Evolutionary conservation across 257 asterid genomes (phyloP), one percentile per base, ranked within the genome.

Genomic region (Rehmannia glutinosa): DNA sequence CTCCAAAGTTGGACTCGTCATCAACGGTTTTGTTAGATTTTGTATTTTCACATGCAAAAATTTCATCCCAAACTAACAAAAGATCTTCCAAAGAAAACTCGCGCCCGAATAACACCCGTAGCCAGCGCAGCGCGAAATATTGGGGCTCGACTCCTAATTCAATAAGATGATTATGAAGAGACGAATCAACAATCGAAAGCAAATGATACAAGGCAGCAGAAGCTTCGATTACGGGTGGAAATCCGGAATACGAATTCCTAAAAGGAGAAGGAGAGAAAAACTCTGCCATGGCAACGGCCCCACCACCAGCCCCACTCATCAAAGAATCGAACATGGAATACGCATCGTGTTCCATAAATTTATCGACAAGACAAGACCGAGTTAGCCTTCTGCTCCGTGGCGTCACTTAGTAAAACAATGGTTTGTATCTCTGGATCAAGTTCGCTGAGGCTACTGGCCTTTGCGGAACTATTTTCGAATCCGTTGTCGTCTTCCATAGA

Each of bases 321-420:
- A 87, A 66, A 52, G 90, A 87, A 13, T 90, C 91, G 66, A 90
- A 87, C 91, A 90, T 82, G 49, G 85, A 83, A 80, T 85, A 90
- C 0, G 91, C 87, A 38, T 90, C 97, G 50, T 90, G 97, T 70
- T 90, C 97, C 86, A 87, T 80, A 64, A 90, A 90, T 74, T 85
- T 90, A 58, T 85, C 89, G 97, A 90, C 56, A 87, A 54, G 42
- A 87, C 88, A 30, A 87, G 75, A 32, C 97, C 97, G 32, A 90
- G 89, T 77, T 87, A 95, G 30, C 95, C 97, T 65, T 90, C 97
- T 23, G 97, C 94, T 3, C 97, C 97, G 51, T 90, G 66, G 94
- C 93, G 66, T 90, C 97, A 19, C 86, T 78, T 16, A 90, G 73
- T 55, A 78, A 66, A 74, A 90, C 73, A 46, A 83, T 75, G 20